Evolutionary conservation across 306 rosid genomes (phyloP).

Genomic region (barrel medic (Medicago truncatula)): DNA sequence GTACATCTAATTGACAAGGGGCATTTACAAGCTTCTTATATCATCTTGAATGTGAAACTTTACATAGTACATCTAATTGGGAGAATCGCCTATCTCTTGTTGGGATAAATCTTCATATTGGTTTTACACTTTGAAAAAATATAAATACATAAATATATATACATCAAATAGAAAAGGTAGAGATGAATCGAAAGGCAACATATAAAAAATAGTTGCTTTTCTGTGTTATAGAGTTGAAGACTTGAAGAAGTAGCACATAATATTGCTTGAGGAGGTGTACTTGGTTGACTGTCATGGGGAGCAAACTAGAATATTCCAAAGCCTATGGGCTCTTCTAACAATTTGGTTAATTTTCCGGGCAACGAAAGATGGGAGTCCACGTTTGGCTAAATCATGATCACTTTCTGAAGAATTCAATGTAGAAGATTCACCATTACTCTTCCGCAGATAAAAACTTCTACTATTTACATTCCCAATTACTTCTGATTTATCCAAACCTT

Average conservation of each 20-base stretch:
- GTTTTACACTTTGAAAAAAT: neutral
- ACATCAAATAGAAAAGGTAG: neutral
- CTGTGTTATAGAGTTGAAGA: neutral
- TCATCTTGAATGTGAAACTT: no score
- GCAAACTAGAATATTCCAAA: constrained; percentile 78
- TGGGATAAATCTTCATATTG: no score
- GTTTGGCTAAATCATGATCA: constrained; percentile 28
- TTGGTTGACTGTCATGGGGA: constrained; percentile 41
- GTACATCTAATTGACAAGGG: no score
- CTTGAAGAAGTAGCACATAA: neutral
- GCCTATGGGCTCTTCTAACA: constrained; percentile 62
- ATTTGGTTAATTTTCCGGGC: constrained; percentile 57
- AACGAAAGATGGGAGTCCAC: constrained; percentile 44
- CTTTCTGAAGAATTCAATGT: neutral
- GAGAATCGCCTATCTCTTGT: no score
- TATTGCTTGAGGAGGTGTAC: neutral
- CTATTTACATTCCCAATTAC: constrained; percentile 75
- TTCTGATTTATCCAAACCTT: constrained; percentile 81
- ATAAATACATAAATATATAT: neutral
- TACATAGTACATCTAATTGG: no score
- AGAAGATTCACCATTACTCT: constrained; percentile 44
- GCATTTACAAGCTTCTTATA: no score
- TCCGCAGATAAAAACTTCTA: constrained; percentile 80
- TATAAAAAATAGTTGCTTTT: constrained; percentile 22
- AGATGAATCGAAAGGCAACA: constrained; percentile 13